Evolutionary conservation across 169 alveolate species (phyloP).

Genomic region (Plasmodium inui): DNA sequence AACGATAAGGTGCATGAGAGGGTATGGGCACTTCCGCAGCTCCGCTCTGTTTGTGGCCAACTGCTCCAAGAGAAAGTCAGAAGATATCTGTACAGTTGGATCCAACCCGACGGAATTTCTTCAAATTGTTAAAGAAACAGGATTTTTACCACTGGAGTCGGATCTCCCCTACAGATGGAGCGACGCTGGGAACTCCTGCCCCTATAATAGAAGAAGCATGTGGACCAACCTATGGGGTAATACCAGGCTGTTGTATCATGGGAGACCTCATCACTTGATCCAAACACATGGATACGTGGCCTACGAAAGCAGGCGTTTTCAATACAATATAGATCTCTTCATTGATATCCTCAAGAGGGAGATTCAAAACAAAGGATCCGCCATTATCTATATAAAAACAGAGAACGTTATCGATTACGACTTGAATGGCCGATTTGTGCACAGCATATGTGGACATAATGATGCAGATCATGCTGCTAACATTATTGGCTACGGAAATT

Average conservation of each 20-base stretch:
- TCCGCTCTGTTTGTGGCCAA: constrained; percentile 67
- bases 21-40: constrained; percentile 62
- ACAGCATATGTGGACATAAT: constrained; percentile 59
- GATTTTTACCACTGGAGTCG: constrained; percentile 45
- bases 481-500: constrained; percentile 77
- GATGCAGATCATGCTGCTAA: constrained; percentile 75
- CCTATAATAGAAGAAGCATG: background rate
- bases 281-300: constrained; percentile 2
- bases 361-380: constrained; percentile 77
- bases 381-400: constrained; percentile 68
- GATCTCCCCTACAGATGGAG: constrained; percentile 33
- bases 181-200: constrained; percentile 15
- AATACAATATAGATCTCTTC: constrained; percentile 25
- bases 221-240: constrained; percentile 41
- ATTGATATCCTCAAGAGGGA: constrained; percentile 54
- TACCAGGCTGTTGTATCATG: constrained; percentile 14
- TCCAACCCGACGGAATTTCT: constrained; percentile 54
- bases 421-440: constrained; percentile 69
- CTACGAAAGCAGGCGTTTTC: background rate
- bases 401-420: constrained; percentile 62
- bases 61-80: constrained; percentile 10
- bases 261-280: background rate
- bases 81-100: constrained; percentile 20
- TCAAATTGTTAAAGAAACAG: constrained; percentile 11
- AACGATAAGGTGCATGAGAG: constrained; percentile 74